A percentile compares a stretch with the other conserved stretches of the same genome.
phyloP scores from a whole-genome alignment of 352 stramenopile genomes.

The Phytophthora idaei region DNA sequence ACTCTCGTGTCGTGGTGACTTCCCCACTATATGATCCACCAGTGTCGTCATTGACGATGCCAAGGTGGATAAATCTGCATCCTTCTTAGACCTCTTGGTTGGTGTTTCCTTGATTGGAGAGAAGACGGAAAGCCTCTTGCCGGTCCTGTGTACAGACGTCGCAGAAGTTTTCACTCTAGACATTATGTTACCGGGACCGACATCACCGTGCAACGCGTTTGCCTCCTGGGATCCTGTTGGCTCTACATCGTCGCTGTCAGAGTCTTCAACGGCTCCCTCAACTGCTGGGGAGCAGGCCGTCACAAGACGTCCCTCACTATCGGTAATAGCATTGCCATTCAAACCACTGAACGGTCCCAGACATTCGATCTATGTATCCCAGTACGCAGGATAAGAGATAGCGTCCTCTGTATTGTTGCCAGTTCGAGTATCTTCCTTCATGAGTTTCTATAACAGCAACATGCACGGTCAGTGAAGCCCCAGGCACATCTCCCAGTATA shows the following conservation, averaged over 20 bases:
- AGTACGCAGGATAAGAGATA: background rate
- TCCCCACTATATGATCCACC: background rate
- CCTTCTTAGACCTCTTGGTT: too few relatives aligned
- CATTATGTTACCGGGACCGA: too few relatives aligned
- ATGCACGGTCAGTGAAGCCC: too few relatives aligned
- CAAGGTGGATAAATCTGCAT: too few relatives aligned
- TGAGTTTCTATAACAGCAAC: background rate
- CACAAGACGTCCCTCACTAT: background rate
- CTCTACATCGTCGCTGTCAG: background rate
- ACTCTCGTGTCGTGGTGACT: background rate
- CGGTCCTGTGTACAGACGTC: too few relatives aligned
- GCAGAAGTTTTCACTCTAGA: too few relatives aligned
- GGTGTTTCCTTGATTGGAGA: background rate
- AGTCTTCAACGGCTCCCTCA: background rate
- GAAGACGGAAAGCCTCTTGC: background rate
- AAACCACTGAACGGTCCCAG: background rate
- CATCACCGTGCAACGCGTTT: too few relatives aligned
- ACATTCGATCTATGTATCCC: background rate
- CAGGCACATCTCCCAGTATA: background rate
- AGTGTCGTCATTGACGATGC: background rate
- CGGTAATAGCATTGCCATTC: background rate
- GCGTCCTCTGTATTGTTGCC: background rate
- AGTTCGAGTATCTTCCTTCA: background rate
- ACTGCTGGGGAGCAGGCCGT: background rate
- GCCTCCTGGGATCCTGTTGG: background rate